These are phyloP conservation scores for Deinandra increscens DNA, from an alignment of 129 eudicot species.

Conservation along the genomic window DNA sequence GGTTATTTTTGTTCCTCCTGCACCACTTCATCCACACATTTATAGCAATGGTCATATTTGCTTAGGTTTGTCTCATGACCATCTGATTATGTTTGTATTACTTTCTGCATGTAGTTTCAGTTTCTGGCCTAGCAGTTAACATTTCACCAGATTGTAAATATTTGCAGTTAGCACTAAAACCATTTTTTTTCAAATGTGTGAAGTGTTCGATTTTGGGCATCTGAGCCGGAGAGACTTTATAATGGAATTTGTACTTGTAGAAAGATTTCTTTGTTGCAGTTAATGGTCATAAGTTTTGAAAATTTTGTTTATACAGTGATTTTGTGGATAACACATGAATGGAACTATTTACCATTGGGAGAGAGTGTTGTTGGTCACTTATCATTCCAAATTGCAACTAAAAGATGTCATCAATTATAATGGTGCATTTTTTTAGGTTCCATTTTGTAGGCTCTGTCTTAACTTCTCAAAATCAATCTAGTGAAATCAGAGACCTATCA, in stretches of 20 bases:
- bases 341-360: background rate
- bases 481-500: background rate
- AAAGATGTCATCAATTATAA: background rate
- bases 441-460: background rate
- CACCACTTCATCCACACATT: slow-evolving; percentile 84
- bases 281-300: background rate
- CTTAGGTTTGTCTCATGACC: slow-evolving; percentile 53
- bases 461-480: no score
- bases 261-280: slow-evolving; percentile 13
- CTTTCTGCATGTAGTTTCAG: background rate
- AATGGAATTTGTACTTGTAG: background rate
- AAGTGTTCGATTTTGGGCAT: background rate
- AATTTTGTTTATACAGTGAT: background rate
- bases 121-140: slow-evolving; percentile 1
- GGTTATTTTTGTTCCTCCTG: slow-evolving; percentile 76
- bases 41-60: slow-evolving; percentile 94
- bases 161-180: background rate
- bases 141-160: background rate
- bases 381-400: background rate
- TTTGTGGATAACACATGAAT: background rate
- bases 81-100: background rate
- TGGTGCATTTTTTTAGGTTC: background rate
- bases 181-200: background rate
- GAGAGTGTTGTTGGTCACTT: background rate
- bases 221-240: background rate